Percentiles rank a stretch among this genome's conserved stretches.
Conservation (phyloP, 1,284 basidiomycete species). For the Peniophora sp. region DNA sequence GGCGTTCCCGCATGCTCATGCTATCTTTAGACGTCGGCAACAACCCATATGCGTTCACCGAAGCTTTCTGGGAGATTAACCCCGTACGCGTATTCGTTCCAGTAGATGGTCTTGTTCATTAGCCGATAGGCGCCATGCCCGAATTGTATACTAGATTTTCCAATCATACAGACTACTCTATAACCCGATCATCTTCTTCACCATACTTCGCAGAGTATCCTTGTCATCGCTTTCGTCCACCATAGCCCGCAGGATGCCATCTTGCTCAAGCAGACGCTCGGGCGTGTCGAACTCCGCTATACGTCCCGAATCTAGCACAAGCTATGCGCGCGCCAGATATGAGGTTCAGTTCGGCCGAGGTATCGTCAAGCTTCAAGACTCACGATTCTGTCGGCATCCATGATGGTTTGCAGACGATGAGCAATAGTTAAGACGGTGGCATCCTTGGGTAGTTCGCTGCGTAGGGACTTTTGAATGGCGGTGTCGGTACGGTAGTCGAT, state of each 20-base stretch:
- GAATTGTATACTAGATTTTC: too few relatives aligned
- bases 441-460: constrained; percentile 42
- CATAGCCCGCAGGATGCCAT: constrained; percentile 45
- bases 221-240: constrained; percentile 54
- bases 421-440: constrained; percentile 61
- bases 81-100: constrained; percentile 46
- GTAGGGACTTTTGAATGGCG: constrained; percentile 50
- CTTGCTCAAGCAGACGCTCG: constrained; percentile 43
- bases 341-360: not conserved
- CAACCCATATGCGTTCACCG: constrained; percentile 41
- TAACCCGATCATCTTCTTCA: constrained; percentile 8
- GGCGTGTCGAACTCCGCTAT: constrained; percentile 57
- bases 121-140: too few relatives aligned
- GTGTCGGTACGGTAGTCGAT: constrained; percentile 51
- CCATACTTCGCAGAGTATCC: constrained; percentile 38
- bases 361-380: constrained; percentile 8
- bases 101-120: too few relatives aligned
- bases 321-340: constrained; percentile 15
- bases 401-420: constrained; percentile 64
- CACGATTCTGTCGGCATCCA: constrained; percentile 43
- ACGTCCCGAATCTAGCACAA: constrained; percentile 30
- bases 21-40: constrained; percentile 38
- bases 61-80: constrained; percentile 62
- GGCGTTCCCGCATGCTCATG: not conserved
- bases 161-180: constrained; percentile 7